Evolutionary conservation across 225 moss, liverwort and hornwort genomes (phyloP).

Genomic region (Pseudoscleropodium purum): DNA sequence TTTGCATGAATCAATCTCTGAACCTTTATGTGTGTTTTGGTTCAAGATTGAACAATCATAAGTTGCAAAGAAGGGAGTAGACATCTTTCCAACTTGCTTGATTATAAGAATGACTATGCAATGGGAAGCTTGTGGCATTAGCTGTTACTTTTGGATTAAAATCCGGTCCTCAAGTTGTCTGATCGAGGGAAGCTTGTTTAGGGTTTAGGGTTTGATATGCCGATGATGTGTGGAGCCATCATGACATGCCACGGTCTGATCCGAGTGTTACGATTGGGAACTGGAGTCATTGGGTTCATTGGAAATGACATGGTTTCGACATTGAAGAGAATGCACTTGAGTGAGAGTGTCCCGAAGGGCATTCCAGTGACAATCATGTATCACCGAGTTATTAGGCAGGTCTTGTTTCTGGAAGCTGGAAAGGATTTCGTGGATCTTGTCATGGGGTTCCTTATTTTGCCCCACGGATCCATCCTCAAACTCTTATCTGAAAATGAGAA

Average conservation of each 20-base stretch:
- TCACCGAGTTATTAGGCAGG: not conserved
- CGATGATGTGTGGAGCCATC: not conserved
- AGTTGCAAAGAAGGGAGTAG: not conserved
- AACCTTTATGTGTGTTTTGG: not conserved
- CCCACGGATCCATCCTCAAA: not conserved
- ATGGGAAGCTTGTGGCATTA: not conserved
- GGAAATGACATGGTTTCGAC: not conserved
- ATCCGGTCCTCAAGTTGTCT: too few relatives aligned
- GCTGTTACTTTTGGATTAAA: not conserved
- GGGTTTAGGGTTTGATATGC: not conserved
- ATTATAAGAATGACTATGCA: not conserved
- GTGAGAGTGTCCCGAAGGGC: not conserved
- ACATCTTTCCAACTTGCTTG: not conserved
- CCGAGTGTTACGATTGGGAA: not conserved
- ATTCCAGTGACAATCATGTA: conserved; percentile 25
- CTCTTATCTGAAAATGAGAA: not conserved
- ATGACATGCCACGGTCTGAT: not conserved
- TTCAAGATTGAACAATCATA: not conserved
- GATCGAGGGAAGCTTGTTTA: not conserved
- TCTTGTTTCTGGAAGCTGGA: conserved; percentile 25
- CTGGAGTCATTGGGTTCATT: not conserved
- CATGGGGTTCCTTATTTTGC: conserved; percentile 10
- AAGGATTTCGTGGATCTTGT: conserved; percentile 32
- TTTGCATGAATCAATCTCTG: not conserved
- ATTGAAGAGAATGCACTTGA: not conserved